A percentile compares a stretch with the other conserved stretches of the same genome.
These are phyloP conservation scores for Tetracentron sinense DNA, from an alignment of 164 flowering plant species.

Conservation along the genomic window DNA sequence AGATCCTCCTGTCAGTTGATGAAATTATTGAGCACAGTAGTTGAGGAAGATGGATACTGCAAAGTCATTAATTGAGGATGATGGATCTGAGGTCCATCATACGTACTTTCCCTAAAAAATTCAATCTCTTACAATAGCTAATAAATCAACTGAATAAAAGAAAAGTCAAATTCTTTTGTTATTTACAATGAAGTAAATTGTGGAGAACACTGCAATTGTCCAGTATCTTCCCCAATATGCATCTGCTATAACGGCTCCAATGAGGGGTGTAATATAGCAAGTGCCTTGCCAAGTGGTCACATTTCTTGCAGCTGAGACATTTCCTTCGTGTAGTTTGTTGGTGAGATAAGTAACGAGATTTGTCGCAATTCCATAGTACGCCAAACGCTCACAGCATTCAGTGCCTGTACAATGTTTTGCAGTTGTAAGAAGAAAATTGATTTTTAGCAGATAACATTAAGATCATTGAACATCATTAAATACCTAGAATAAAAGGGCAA, in stretches of 20 bases:
- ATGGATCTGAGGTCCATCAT: not conserved
- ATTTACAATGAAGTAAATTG: constrained; percentile 55
- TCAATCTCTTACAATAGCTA: not conserved
- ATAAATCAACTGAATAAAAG: not conserved
- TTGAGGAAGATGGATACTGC: too few relatives aligned
- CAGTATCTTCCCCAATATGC: constrained; percentile 75
- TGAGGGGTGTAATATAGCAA: constrained; percentile 63
- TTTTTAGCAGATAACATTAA: not conserved
- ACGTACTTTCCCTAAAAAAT: not conserved
- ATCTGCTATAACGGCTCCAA: constrained; percentile 75
- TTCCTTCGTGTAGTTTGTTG: constrained; percentile 51
- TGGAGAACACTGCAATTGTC: constrained; percentile 59
- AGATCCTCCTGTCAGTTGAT: too few relatives aligned
- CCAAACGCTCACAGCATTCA: constrained; percentile 67
- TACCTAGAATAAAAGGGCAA: constrained; percentile 62
- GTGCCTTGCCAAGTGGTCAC: constrained; percentile 73
- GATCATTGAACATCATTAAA: not conserved
- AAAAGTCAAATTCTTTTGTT: not conserved
- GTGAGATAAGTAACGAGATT: constrained; percentile 67
- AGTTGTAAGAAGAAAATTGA: not conserved
- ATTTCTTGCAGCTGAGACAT: constrained; percentile 61
- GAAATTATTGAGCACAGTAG: too few relatives aligned
- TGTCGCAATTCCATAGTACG: constrained; percentile 62
- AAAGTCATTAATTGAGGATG: too few relatives aligned
- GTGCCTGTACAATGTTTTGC: constrained; percentile 34